Conservation (phyloP, 331 rosid genomes). For the Rhamnella rubrinervis region DNA sequence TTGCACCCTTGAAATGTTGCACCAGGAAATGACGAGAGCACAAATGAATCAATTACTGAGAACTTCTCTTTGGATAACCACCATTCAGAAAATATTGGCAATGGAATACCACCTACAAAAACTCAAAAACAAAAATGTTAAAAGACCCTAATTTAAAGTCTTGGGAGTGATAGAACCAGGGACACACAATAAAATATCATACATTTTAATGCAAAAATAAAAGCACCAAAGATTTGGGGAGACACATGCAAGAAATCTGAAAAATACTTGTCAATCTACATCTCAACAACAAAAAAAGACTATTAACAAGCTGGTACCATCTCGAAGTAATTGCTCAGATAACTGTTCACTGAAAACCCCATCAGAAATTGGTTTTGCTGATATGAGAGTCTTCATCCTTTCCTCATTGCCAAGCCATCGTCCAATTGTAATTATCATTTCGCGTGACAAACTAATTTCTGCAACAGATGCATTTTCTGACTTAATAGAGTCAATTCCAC, state of each 20-base stretch:
- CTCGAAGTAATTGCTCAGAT: conserved; percentile 80
- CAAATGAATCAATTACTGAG: conserved; percentile 74
- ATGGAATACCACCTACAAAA: conserved; percentile 76
- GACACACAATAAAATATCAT: no score
- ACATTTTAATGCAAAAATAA: not conserved
- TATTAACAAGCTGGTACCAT: conserved; percentile 50
- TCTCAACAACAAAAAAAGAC: not conserved
- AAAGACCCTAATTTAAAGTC: no score
- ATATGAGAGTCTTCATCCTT: conserved; percentile 58
- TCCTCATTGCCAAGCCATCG: conserved; percentile 93
- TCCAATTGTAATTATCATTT: conserved; percentile 68
- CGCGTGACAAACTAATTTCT: conserved; percentile 75
- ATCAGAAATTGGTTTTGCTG: conserved; percentile 45
- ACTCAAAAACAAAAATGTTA: conserved; percentile 4
- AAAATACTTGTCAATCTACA: no score
- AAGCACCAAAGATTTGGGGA: not conserved
- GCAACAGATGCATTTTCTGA: conserved; percentile 71
- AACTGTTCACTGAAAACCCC: conserved; percentile 66
- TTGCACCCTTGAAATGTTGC: conserved; percentile 64
- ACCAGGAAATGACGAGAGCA: conserved; percentile 71
- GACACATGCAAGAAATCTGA: not conserved
- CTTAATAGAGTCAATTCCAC: conserved; percentile 50
- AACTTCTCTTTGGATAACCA: conserved; percentile 84
- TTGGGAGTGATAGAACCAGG: no score
- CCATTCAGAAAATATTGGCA: conserved; percentile 95